Evolutionary conservation across 805 yeast genomes (phyloP), one percentile per base, ranked within the genome.

Genomic region (Yarrowia sp.): DNA sequence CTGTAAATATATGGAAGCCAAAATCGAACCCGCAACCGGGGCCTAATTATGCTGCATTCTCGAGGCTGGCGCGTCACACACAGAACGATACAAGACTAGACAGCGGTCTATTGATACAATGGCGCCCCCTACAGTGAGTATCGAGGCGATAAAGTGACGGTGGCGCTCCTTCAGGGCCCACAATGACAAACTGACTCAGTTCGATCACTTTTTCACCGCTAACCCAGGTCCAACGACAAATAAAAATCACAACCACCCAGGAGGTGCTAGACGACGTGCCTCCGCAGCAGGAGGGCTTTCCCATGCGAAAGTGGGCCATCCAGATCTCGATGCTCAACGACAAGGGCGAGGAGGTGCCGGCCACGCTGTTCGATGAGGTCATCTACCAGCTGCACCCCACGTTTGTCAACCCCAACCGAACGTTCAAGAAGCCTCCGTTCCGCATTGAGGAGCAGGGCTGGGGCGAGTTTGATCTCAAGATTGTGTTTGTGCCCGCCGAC

Each of bases 301-400:
- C 99, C 17, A 89, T 94, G 90, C 88, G 98, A 76, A 87, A 87
- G 78, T 94, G 99, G 99, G 84, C 90, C 56, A 88, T 95, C 71
- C 87, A 88, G 76, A 84, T 95, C 60, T 79, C 85, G 47, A 78
- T 92, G 75, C 83, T 95, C 70, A 93, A 92, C 73, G 88, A 87
- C 69, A 85, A 86, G 68, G 97, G 97, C 19, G 85, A 87, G 69
- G 94, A 89, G 73, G 82, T 90, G 56, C 94, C 97, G 14, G 98
- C 98, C 2, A 86, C 83, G 55, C 84, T 94, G 68, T 90, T 94
- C 74, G 98, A 95, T 77, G 91, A 90, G 78, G 97, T 92, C 66
- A 92, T 96, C 5, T 94, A 94, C 78, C 88, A 92, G 72, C 84
- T 95, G 71, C 99, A 94, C 80, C 98, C 98, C 61, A 95, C 98